phyloP scores from a whole-genome alignment of 768 basidiomycete species.

The Leccinum boreale region DNA sequence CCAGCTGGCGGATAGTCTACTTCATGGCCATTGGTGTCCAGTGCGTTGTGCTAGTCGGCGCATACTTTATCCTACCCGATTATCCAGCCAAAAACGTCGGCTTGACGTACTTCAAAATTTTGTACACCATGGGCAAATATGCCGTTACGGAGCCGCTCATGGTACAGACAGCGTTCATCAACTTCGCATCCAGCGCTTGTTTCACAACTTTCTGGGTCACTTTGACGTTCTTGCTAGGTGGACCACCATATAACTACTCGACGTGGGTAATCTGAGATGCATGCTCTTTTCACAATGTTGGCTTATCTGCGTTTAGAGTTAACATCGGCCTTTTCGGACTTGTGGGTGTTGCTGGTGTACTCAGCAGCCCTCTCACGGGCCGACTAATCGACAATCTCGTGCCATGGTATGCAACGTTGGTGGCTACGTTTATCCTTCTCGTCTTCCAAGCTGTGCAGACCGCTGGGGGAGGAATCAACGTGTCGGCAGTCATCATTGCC shows the following conservation, averaged over 20 bases:
- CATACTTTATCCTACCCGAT: conserved; percentile 74
- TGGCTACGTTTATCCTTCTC: conserved; percentile 46
- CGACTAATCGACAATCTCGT: conserved; percentile 65
- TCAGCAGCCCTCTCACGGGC: conserved; percentile 67
- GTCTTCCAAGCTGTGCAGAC: conserved; percentile 62
- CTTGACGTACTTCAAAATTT: conserved; percentile 63
- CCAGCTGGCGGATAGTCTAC: conserved; percentile 71
- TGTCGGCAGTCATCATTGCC: conserved; percentile 67
- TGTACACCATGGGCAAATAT: conserved; percentile 76
- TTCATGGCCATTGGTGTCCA: conserved; percentile 77
- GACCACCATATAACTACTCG: conserved; percentile 70
- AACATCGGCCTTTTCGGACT: conserved; percentile 74
- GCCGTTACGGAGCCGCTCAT: conserved; percentile 75
- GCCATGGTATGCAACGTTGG: conserved; percentile 74
- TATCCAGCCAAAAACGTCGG: conserved; percentile 72
- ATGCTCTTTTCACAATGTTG: neutral
- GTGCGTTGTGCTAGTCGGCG: conserved; percentile 48
- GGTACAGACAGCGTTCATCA: conserved; percentile 63
- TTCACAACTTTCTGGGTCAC: conserved; percentile 69
- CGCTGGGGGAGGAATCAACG: conserved; percentile 64
- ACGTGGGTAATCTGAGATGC: conserved; percentile 40
- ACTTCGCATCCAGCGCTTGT: conserved; percentile 57
- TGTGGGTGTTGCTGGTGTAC: conserved; percentile 68
- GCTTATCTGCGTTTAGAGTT: conserved; percentile 27
- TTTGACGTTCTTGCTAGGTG: conserved; percentile 77